Conservation (phyloP, 352 stramenopile species). For the Sclerospora graminicola region DNA sequence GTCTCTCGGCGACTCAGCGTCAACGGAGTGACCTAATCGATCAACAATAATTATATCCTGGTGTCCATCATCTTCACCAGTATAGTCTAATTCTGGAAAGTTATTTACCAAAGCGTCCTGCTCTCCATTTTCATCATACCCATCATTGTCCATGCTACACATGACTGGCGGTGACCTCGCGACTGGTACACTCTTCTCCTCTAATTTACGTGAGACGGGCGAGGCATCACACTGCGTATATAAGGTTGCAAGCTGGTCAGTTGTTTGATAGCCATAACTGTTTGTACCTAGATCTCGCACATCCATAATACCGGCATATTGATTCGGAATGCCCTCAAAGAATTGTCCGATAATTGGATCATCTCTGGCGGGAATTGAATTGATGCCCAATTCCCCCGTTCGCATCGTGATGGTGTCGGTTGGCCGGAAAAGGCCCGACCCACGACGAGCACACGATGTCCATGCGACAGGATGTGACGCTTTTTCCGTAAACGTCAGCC, state of each 20-base stretch:
- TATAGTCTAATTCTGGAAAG: conserved; percentile 14
- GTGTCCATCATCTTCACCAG: conserved; percentile 13
- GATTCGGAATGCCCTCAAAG: conserved; percentile 26
- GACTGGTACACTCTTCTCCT: too few relatives aligned
- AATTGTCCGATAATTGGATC: conserved; percentile 33
- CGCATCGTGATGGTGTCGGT: conserved; percentile 33
- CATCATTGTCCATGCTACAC: too few relatives aligned
- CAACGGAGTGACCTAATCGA: conserved; percentile 3
- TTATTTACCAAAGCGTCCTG: conserved; percentile 12
- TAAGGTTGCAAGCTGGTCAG: conserved; percentile 27
- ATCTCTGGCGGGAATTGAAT: conserved; percentile 22
- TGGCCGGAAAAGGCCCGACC: conserved; percentile 26
- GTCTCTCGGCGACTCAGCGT: conserved; percentile 6
- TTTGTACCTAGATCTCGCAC: conserved; percentile 28
- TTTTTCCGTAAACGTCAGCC: conserved; percentile 41
- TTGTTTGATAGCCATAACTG: conserved; percentile 53
- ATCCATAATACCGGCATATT: conserved; percentile 38
- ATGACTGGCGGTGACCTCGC: too few relatives aligned
- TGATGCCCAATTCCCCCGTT: conserved; percentile 23
- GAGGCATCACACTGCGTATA: conserved; percentile 31
- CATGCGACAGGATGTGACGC: conserved; percentile 29
- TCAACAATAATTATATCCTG: conserved; percentile 10
- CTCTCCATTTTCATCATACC: conserved; percentile 4
- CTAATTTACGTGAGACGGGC: not conserved
- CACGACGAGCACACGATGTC: conserved; percentile 33